Conservation (phyloP, 768 basidiomycete genomes). For the Pleurotus pulmonarius region DNA sequence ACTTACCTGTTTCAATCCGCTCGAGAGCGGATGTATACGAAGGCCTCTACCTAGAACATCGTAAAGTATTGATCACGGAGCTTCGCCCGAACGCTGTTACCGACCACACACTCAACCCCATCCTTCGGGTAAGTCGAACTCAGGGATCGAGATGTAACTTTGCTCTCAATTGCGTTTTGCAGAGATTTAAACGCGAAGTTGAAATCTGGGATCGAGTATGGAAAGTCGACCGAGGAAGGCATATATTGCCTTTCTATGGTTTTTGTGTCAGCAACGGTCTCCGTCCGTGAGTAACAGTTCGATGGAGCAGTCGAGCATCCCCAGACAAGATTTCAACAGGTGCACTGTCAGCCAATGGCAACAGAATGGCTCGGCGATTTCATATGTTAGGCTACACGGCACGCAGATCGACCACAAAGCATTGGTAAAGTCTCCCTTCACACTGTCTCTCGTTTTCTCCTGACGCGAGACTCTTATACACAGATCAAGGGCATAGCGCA, state of each 20-base stretch:
- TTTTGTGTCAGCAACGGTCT: background rate
- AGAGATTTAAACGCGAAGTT: background rate
- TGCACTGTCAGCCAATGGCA: background rate
- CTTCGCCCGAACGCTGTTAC: background rate
- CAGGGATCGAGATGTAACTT: background rate
- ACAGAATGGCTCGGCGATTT: background rate
- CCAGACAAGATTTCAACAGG: background rate
- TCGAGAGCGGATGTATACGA: background rate
- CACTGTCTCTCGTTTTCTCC: too few relatives aligned
- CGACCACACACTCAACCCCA: background rate
- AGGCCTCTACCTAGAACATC: background rate
- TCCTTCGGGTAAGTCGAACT: background rate
- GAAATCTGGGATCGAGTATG: background rate
- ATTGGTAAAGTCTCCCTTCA: background rate
- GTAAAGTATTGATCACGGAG: background rate
- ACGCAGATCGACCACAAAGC: background rate
- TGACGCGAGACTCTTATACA: background rate
- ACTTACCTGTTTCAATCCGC: background rate
- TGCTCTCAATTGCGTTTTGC: background rate
- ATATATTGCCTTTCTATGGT: background rate
- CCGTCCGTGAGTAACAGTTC: background rate
- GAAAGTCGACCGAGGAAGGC: background rate
- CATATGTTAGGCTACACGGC: background rate
- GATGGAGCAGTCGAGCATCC: background rate
- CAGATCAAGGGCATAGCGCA: constrained; percentile 16